Base-by-base conservation (phyloP, 306 rosid genomes). In the Rosa multiflora region DNA sequence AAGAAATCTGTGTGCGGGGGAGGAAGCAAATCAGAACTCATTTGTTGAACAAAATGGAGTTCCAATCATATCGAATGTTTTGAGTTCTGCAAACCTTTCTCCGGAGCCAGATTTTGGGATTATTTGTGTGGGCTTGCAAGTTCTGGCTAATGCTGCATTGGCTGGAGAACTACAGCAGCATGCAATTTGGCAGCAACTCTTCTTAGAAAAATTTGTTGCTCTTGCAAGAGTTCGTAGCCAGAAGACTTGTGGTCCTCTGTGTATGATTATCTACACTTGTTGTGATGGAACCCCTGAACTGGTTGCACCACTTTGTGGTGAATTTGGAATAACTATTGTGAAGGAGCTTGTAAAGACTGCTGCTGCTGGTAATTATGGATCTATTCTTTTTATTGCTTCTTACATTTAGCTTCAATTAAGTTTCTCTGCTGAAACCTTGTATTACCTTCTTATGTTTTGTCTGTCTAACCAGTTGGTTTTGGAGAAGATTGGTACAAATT, bases 1-100 rank as follows among this genome's bases (percentile, higher is more conserved):
- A 15, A 83, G 94, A 83, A 91, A 93, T 77, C 78, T 93, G 21
- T 93, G 93, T 76, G 98, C 93, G 0, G 94, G 97, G 12, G 94
- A 91, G 84, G 8, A 75, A 62, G 71, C 80, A 11, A 89, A 88
- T 63, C 94, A 89, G 78, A 73, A 86, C 58, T 59, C 55, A 4
- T 94, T 94, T 76, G 59, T 94, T 75, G 88, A 90, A 53, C 79
- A 40, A 49, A 79, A 86, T 69, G 97, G 95, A 52, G 86, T 83
- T 63, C 84, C 68, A 56, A 49, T 87, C 55, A 51, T 92, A 48
- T 88, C 72, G 0, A 69, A 53, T 77, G 59, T 91, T 86, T 78
- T 92, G 82, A 85, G 83, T 26, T 76, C 63, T 6, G 83, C 82
- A 29, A 86, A 14, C 39, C 69, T 49, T 67, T 79, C 75, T 78